Evolutionary conservation across 1,284 basidiomycete species (phyloP).

Genomic region (Fomitiporia mediterranea): DNA sequence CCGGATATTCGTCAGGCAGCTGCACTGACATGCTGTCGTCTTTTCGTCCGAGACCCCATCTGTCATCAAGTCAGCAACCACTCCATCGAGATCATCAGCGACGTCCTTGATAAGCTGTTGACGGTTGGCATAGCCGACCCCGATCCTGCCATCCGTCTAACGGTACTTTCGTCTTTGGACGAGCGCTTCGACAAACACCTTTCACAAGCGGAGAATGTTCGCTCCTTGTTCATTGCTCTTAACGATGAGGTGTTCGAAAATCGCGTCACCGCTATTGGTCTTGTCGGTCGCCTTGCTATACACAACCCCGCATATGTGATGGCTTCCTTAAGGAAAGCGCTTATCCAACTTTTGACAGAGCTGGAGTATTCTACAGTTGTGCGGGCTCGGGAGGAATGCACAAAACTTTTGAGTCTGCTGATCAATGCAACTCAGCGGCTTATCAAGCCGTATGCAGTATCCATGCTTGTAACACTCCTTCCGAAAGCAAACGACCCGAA

Average conservation of each 20-base stretch:
- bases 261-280: conserved; percentile 82
- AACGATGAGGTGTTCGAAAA: conserved; percentile 98
- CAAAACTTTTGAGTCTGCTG: conserved; percentile 80
- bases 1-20: conserved; percentile 88
- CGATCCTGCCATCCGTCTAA: conserved; percentile 80
- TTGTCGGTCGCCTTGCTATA: conserved; percentile 92
- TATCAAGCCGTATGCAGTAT: conserved; percentile 96
- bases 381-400: conserved; percentile 91
- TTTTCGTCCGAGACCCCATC: conserved; percentile 94
- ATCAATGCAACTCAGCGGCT: conserved; percentile 89
- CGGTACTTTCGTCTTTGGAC: conserved; percentile 85
- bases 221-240: conserved; percentile 94
- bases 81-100: conserved; percentile 96
- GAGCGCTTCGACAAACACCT: conserved; percentile 97
- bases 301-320: conserved; percentile 99
- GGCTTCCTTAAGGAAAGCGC: conserved; percentile 92
- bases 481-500: conserved; percentile 85
- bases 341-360: conserved; percentile 96
- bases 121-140: conserved; percentile 98
- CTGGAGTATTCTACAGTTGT: conserved; percentile 93
- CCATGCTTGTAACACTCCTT: conserved; percentile 90
- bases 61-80: conserved; percentile 96
- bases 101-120: conserved; percentile 94
- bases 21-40: conserved; percentile 86
- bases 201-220: conserved; percentile 98